phyloP scores from a whole-genome alignment of 352 stramenopile species.

The Phytopythium cucurbitacearum region DNA sequence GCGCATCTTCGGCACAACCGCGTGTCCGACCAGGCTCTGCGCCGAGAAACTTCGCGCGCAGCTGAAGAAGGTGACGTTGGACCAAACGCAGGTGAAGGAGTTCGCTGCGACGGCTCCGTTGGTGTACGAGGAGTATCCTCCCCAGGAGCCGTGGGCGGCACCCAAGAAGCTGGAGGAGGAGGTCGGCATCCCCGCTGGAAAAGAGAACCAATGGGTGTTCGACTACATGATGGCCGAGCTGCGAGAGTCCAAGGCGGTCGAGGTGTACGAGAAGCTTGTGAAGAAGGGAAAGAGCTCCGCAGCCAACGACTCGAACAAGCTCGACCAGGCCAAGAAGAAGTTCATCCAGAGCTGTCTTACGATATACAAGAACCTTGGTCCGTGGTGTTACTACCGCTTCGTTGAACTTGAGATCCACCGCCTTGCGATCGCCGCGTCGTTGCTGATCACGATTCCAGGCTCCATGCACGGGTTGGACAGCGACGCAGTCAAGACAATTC shows the following conservation, averaged over 20 bases:
- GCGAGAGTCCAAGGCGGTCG: slow-evolving; percentile 37
- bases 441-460: slow-evolving; percentile 44
- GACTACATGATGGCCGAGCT: slow-evolving; percentile 39
- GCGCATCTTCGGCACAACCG: slow-evolving; percentile 84
- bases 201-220: slow-evolving; percentile 20
- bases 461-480: slow-evolving; percentile 55
- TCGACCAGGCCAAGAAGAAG: slow-evolving; percentile 46
- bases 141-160: slow-evolving; percentile 22
- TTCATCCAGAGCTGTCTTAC: slow-evolving; percentile 53
- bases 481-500: slow-evolving; percentile 48
- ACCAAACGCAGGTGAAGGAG: slow-evolving; percentile 37
- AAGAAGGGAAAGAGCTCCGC: slow-evolving; percentile 46
- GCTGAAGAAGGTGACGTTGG: slow-evolving; percentile 66
- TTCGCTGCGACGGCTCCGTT: slow-evolving; percentile 73
- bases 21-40: slow-evolving; percentile 68
- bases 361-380: slow-evolving; percentile 57
- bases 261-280: slow-evolving; percentile 43
- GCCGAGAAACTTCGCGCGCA: slow-evolving; percentile 62
- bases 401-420: slow-evolving; percentile 71
- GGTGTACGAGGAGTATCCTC: slow-evolving; percentile 51
- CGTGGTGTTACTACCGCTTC: slow-evolving; percentile 75
- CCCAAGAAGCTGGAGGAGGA: slow-evolving; percentile 9
- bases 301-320: slow-evolving; percentile 24
- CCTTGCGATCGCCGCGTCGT: slow-evolving; percentile 41
- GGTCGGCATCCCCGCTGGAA: slow-evolving; percentile 1